Evolutionary conservation across 768 basidiomycete genomes (phyloP).

Genomic region (Gymnopilus dilepis): DNA sequence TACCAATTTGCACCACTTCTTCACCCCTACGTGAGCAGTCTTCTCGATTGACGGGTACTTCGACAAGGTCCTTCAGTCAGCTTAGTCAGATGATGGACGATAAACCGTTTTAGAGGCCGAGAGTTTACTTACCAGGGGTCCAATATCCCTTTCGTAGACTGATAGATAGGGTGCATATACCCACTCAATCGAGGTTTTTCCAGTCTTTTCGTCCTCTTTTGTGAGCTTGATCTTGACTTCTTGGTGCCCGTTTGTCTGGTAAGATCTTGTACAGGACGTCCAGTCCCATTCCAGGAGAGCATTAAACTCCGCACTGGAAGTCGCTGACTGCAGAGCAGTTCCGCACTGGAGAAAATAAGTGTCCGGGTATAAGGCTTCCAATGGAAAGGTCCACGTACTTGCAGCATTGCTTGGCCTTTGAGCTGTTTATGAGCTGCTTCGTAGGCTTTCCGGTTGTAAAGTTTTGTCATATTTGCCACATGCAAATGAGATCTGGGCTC

Average conservation of each 20-base stretch:
- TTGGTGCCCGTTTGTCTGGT: conserved; percentile 32
- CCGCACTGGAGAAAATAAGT: conserved; percentile 6
- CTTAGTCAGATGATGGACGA: too few species aligned
- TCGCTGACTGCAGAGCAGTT: background rate
- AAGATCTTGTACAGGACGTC: conserved; percentile 31
- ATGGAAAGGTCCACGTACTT: conserved; percentile 22
- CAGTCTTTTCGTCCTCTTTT: conserved; percentile 20
- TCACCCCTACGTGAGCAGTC: conserved; percentile 19
- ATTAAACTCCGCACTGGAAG: background rate
- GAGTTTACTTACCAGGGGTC: conserved; percentile 33
- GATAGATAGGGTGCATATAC: conserved; percentile 39
- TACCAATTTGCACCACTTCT: background rate
- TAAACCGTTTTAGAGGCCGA: background rate
- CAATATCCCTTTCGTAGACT: conserved; percentile 26
- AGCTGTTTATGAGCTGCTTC: conserved; percentile 30
- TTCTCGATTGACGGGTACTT: conserved; percentile 38
- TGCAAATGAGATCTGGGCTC: conserved; percentile 37
- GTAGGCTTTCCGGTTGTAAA: conserved; percentile 36
- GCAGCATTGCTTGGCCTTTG: conserved; percentile 10
- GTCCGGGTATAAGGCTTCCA: background rate
- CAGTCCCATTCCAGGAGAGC: conserved; percentile 11
- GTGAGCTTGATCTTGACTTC: conserved; percentile 36
- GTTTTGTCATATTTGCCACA: conserved; percentile 36
- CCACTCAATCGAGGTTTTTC: conserved; percentile 28
- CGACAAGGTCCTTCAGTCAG: conserved; percentile 35